Percentiles rank a stretch among this genome's conserved stretches.
Conservation (phyloP, 176 grass and related monocot species). For the Bromus sterilis region DNA sequence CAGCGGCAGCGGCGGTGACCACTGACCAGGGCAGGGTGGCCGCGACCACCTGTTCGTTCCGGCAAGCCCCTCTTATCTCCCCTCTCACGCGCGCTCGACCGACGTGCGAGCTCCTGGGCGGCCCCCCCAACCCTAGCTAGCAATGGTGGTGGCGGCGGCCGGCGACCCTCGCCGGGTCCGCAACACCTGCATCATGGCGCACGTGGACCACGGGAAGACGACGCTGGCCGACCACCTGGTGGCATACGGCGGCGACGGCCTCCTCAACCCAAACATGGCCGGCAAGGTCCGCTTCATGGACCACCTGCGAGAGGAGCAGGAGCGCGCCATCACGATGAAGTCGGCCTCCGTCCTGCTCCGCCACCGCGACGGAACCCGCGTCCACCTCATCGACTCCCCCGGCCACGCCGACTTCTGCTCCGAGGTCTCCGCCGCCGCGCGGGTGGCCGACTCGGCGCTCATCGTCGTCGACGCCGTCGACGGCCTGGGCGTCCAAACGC, state of each 20-base stretch:
- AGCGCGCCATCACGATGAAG: constrained; percentile 91
- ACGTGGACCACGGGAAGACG: constrained; percentile 92
- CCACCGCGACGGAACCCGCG: constrained; percentile 21
- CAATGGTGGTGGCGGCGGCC: constrained; percentile 13
- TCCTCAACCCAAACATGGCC: constrained; percentile 70
- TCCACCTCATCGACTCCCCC: constrained; percentile 93
- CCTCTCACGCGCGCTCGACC: not conserved
- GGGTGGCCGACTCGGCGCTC: constrained; percentile 70
- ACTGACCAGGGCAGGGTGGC: no score
- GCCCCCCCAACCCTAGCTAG: constrained; percentile 30
- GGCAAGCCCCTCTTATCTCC: not conserved
- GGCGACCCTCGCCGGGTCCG: constrained; percentile 31
- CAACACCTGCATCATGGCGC: constrained; percentile 95
- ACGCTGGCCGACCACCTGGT: constrained; percentile 91
- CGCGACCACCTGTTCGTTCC: not conserved
- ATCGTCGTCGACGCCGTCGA: constrained; percentile 80
- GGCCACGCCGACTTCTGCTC: constrained; percentile 96
- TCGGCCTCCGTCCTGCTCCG: constrained; percentile 54
- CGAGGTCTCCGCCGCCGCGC: constrained; percentile 84
- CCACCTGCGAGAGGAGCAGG: constrained; percentile 85
- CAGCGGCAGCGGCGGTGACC: not conserved
- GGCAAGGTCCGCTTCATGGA: constrained; percentile 76
- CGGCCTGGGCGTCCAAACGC: constrained; percentile 83
- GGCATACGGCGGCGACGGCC: constrained; percentile 57
- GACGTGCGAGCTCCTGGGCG: not conserved